These are phyloP conservation scores for Leccinum barrowsii DNA, from an alignment of 768 basidiomycete genomes.

Conservation along the genomic window DNA sequence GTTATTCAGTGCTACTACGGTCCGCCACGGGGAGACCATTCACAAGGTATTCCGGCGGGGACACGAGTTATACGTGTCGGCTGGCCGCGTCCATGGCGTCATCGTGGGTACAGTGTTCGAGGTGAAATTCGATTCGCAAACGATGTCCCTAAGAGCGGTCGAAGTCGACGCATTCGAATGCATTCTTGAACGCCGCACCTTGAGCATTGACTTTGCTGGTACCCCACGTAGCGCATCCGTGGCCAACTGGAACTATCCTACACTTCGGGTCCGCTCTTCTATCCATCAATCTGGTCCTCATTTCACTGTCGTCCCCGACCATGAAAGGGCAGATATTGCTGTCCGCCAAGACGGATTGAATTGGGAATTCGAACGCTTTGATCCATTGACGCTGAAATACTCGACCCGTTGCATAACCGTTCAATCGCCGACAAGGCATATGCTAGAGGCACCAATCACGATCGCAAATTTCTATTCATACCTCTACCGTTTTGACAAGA, in stretches of 20 bases:
- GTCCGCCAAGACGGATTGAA: background rate
- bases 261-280: constrained; percentile 8
- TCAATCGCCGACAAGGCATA: background rate
- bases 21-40: constrained; percentile 7
- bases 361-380: constrained; percentile 19
- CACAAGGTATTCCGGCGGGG: constrained; percentile 10
- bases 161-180: constrained; percentile 12
- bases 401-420: constrained; percentile 5
- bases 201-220: background rate
- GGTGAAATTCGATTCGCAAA: background rate
- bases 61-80: constrained; percentile 10
- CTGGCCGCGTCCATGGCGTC: constrained; percentile 19
- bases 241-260: constrained; percentile 11
- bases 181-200: constrained; percentile 9
- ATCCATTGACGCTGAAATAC: constrained; percentile 9
- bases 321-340: constrained; percentile 9
- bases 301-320: constrained; percentile 6
- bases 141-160: constrained; percentile 9
- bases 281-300: background rate
- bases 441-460: constrained; percentile 3
- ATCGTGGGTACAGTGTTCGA: constrained; percentile 13
- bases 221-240: constrained; percentile 4
- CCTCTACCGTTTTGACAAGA: constrained; percentile 15
- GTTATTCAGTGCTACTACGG: constrained; percentile 16
- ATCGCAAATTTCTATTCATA: constrained; percentile 21